A percentile compares a stretch with the other conserved stretches of the same genome.
phyloP scores from a whole-genome alignment of 73 alveolate genomes.

The Paraurostyla sp. region DNA sequence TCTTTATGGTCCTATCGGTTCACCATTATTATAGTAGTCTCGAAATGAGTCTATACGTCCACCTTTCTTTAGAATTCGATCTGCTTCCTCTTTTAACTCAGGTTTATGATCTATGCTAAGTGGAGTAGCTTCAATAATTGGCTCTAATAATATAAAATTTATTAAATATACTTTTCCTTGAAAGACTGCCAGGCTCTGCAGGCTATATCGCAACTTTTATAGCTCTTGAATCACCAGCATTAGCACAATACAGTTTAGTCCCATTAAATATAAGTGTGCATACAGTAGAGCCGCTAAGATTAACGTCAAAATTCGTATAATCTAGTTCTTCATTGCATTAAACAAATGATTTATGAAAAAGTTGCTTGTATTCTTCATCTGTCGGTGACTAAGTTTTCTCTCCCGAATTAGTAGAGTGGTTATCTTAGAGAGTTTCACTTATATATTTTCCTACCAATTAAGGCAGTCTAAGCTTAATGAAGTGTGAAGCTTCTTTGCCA shows the following conservation, averaged over 20 bases:
- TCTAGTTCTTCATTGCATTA: constrained; percentile 55
- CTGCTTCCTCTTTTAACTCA: constrained; percentile 81
- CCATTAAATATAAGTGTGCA: constrained; percentile 74
- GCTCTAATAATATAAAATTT: not conserved
- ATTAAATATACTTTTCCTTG: not conserved
- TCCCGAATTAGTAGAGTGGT: not conserved
- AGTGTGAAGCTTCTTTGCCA: constrained; percentile 87
- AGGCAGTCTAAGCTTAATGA: constrained; percentile 78
- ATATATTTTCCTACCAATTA: constrained; percentile 47
- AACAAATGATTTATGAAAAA: not conserved
- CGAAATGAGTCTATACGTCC: constrained; percentile 92
- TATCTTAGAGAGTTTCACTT: not conserved
- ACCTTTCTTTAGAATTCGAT: constrained; percentile 75
- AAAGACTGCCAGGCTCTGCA: constrained; percentile 3
- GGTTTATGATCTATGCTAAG: constrained; percentile 88
- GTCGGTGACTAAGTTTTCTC: not conserved
- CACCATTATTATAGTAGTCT: constrained; percentile 88
- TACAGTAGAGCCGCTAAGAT: constrained; percentile 70
- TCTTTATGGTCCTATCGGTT: constrained; percentile 91
- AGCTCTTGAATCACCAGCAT: constrained; percentile 91
- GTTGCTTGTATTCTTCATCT: constrained; percentile 12
- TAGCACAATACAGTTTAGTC: constrained; percentile 77
- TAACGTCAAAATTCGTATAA: constrained; percentile 15
- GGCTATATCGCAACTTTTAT: constrained; percentile 61
- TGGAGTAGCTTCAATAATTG: constrained; percentile 76